Percentiles rank a stretch among this genome's conserved stretches.
These are phyloP conservation scores for Calophaca sinica DNA, from an alignment of 306 rosid genomes.

Conservation along the genomic window DNA sequence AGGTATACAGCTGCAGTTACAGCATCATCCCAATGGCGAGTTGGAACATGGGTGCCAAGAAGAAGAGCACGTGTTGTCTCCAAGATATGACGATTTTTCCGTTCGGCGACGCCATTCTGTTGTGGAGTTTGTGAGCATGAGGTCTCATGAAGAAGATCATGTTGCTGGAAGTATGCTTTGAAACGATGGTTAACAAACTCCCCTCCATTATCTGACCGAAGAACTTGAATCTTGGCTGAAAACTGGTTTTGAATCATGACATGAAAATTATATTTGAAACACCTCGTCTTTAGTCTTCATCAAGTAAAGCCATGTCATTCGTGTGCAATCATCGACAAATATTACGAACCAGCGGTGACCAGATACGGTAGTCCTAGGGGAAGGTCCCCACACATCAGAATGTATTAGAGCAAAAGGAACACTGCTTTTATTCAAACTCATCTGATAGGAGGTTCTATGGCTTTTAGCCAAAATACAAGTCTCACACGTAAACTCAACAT, in stretches of 20 bases:
- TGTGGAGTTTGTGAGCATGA: background rate
- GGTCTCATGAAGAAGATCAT: background rate
- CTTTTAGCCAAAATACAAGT: constrained; percentile 16
- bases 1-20: background rate
- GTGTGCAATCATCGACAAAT: background rate
- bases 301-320: background rate
- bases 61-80: too few species aligned
- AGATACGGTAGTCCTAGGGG: background rate
- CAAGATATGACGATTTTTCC: background rate
- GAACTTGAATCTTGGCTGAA: background rate
- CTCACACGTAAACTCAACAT: background rate
- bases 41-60: background rate
- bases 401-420: constrained; percentile 1
- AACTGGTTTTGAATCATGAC: background rate
- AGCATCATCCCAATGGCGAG: background rate
- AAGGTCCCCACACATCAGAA: background rate
- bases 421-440: background rate
- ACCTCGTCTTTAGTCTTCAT: background rate
- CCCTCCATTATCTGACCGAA: background rate
- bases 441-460: background rate
- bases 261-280: too few species aligned
- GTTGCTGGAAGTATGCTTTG: background rate
- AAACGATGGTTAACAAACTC: background rate
- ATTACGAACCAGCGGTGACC: background rate
- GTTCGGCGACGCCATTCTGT: background rate